These are phyloP conservation scores for Aspergillus sergii DNA, from an alignment of 2,329 filamentous ascomycete species.

Conservation along the genomic window DNA sequence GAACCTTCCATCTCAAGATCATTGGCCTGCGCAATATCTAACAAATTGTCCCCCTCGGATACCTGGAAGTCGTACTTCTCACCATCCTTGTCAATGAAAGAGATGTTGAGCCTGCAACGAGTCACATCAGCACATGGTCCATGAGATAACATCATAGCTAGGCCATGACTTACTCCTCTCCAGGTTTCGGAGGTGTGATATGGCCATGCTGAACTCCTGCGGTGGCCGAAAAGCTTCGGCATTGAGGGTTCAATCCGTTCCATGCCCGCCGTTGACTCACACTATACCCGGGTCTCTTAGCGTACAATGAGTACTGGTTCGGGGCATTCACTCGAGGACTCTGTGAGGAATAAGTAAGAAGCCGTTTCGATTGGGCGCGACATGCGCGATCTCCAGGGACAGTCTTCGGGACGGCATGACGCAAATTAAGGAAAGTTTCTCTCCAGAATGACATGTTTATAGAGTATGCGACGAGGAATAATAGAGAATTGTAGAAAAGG, in stretches of 20 bases:
- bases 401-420: constrained; percentile 56
- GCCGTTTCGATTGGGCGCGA: constrained; percentile 32
- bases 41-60: constrained; percentile 82
- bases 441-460: constrained; percentile 36
- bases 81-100: constrained; percentile 91
- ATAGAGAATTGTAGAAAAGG: background rate
- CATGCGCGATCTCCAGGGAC: constrained; percentile 58
- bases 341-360: constrained; percentile 29
- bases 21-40: constrained; percentile 92
- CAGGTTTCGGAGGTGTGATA: constrained; percentile 78
- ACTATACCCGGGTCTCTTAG: constrained; percentile 15
- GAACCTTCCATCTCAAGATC: constrained; percentile 94
- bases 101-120: constrained; percentile 71
- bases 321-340: constrained; percentile 19
- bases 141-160: background rate
- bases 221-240: constrained; percentile 67
- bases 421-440: constrained; percentile 36
- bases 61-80: constrained; percentile 76
- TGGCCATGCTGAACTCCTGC: constrained; percentile 70
- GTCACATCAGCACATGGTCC: background rate
- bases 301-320: constrained; percentile 13
- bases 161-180: constrained; percentile 74
- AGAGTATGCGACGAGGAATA: background rate
- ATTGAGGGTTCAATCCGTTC: constrained; percentile 29
- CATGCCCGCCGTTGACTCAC: constrained; percentile 16